Conservation (phyloP, 352 stramenopile species). For the Blastocystis sp. region DNA sequence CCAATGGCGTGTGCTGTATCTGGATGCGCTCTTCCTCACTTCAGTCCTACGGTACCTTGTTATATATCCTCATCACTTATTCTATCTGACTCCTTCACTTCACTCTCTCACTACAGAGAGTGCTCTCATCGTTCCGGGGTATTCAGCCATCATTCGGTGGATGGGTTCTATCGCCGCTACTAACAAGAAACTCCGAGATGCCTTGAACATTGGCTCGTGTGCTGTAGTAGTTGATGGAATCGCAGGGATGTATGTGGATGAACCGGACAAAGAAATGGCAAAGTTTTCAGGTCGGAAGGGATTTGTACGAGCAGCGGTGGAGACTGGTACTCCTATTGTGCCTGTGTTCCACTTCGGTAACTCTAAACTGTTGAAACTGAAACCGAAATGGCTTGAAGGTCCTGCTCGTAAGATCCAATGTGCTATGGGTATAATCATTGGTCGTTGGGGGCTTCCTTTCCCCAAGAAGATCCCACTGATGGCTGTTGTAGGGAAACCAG, state of each 20-base stretch:
- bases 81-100: neutral
- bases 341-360: conserved; percentile 42
- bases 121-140: conserved; percentile 32
- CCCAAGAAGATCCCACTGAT: neutral
- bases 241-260: conserved; percentile 51
- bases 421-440: conserved; percentile 40
- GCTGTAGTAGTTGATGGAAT: conserved; percentile 54
- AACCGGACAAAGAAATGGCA: conserved; percentile 42
- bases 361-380: conserved; percentile 13
- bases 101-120: conserved; percentile 32
- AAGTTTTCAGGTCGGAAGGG: conserved; percentile 47
- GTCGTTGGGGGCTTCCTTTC: neutral
- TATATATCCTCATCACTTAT: conserved; percentile 14
- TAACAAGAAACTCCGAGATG: conserved; percentile 25
- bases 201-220: neutral
- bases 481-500: neutral
- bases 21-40: conserved; percentile 37
- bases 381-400: conserved; percentile 10
- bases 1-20: conserved; percentile 29
- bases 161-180: conserved; percentile 47
- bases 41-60: neutral
- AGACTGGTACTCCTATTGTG: conserved; percentile 21
- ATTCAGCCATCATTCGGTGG: conserved; percentile 1
- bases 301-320: conserved; percentile 36
- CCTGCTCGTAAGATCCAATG: neutral